Base-by-base conservation (phyloP, 768 basidiomycete species). In the Boletellus sp. region DNA sequence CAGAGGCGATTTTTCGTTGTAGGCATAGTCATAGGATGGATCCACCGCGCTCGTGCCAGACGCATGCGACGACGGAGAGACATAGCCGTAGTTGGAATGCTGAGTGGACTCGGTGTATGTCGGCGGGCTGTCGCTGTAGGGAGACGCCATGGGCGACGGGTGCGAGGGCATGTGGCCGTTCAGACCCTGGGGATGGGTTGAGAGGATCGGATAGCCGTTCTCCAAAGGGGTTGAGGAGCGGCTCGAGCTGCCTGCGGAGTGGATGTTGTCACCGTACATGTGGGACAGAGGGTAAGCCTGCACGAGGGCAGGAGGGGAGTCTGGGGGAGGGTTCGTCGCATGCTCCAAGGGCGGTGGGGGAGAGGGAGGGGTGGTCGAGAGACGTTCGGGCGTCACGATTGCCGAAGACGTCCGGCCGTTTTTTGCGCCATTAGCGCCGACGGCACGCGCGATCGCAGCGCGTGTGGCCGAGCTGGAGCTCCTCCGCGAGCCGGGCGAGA, bases 401-500 rank as follows among this genome's bases (percentile, higher is more conserved):
- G 59, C 52, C 39, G 62, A 62, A 2, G 67, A 49, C 7, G 67
- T 43, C 3, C 68, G 68, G 54, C 51, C 47, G 13, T 40, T 49
- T 60, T 62, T 66, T 49, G 56, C 20, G 8, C 62, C 58, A 32
- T 45, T 49, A 7, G 52, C 62, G 24, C 63, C 66, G 47, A 69
- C 64, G 26, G 71, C 70, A 45, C 78, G 77, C 31, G 75, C 73
- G 44, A 78, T 76, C 11, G 80, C 77, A n/a, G 80, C 78, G 35
- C 85, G 77, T 2, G 81, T 78, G 22, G 74, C 72, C 11, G 74
- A 67, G 59, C 68, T 70, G 0, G 85, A 82, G 61, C 75, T 81
- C 42, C 87, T 71, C 26, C 87, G 78, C 0, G 87, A 90, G 43
- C 88, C 85, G 0, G 88, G 88, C 1, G 87, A 88, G 19, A 90